phyloP scores from a whole-genome alignment of 1,284 basidiomycete species.

The Ustanciosporium gigantosporum region DNA sequence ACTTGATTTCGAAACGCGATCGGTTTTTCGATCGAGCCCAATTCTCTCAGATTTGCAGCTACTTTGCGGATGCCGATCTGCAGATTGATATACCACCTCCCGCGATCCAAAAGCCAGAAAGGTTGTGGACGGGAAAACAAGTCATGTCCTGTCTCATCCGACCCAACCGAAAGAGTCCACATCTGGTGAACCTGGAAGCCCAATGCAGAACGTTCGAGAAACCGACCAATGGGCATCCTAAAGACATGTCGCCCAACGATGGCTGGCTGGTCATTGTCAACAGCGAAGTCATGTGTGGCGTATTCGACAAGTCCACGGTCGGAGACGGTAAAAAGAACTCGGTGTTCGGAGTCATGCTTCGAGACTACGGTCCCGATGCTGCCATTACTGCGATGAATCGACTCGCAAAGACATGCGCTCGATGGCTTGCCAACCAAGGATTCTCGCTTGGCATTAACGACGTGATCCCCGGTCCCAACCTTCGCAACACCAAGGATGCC shows the following conservation, averaged over 20 bases:
- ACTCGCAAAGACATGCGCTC: slow-evolving; percentile 90
- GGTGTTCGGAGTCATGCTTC: slow-evolving; percentile 94
- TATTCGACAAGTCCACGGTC: slow-evolving; percentile 98
- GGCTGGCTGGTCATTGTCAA: slow-evolving; percentile 97
- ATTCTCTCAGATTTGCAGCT: slow-evolving; percentile 95
- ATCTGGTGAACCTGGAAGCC: slow-evolving; percentile 85
- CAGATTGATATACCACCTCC: slow-evolving; percentile 96
- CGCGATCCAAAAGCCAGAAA: slow-evolving; percentile 86
- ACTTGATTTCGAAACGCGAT: slow-evolving; percentile 88
- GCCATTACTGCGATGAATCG: slow-evolving; percentile 95
- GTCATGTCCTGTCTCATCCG: slow-evolving; percentile 95
- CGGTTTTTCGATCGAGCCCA: slow-evolving; percentile 91
- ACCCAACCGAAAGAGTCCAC: slow-evolving; percentile 79
- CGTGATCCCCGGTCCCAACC: slow-evolving; percentile 87
- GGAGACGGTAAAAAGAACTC: slow-evolving; percentile 99
- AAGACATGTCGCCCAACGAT: slow-evolving; percentile 93
- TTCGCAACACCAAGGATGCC: slow-evolving; percentile 79
- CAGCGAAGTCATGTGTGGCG: slow-evolving; percentile 98
- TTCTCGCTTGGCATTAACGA: slow-evolving; percentile 99
- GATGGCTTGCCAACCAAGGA: slow-evolving; percentile 93
- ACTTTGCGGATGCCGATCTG: slow-evolving; percentile 85
- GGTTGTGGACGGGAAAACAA: slow-evolving; percentile 98
- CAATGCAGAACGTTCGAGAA: slow-evolving; percentile 94
- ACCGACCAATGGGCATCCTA: slow-evolving; percentile 68
- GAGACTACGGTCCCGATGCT: slow-evolving; percentile 94